These are phyloP conservation scores for Vitis hybrid DNA, from an alignment of 177 flowering plant genomes.

Conservation along the genomic window DNA sequence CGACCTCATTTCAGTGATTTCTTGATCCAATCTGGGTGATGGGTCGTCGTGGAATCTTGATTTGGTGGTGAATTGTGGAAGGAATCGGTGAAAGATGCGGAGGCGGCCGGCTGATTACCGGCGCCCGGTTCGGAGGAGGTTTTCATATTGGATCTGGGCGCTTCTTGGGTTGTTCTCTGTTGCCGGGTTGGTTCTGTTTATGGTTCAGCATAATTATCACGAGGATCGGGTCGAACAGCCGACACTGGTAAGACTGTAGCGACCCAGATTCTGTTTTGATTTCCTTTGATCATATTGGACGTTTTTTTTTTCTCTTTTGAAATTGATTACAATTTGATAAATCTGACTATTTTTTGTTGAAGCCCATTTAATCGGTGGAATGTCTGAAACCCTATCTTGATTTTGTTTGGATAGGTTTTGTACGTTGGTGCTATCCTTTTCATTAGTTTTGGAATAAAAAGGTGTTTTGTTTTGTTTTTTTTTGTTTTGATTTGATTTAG, in stretches of 20 bases:
- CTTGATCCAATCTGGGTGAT: constrained; percentile 19
- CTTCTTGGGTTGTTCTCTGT: constrained; percentile 49
- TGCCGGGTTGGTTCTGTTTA: constrained; percentile 61
- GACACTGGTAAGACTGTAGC: constrained; percentile 25
- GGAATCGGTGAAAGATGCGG: constrained; percentile 45
- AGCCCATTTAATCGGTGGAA: not conserved
- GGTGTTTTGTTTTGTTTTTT: not conserved
- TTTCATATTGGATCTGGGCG: constrained; percentile 67
- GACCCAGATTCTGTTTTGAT: not conserved
- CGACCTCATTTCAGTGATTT: constrained; percentile 1
- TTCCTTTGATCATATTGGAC: not conserved
- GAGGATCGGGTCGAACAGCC: constrained; percentile 45
- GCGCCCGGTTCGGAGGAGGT: constrained; percentile 70
- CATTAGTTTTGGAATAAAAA: not conserved
- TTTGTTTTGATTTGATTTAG: not conserved
- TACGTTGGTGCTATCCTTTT: not conserved
- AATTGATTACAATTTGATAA: not conserved
- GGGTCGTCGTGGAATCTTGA: constrained; percentile 21
- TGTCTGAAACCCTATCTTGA: not conserved
- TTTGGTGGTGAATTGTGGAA: constrained; percentile 38
- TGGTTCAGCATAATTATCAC: constrained; percentile 62
- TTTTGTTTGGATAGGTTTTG: constrained; percentile 1
- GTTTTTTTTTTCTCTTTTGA: not conserved
- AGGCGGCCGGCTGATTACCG: constrained; percentile 75
- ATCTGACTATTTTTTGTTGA: not conserved